phyloP scores from a whole-genome alignment of 331 rosid species.

The Dryas integrifolia region DNA sequence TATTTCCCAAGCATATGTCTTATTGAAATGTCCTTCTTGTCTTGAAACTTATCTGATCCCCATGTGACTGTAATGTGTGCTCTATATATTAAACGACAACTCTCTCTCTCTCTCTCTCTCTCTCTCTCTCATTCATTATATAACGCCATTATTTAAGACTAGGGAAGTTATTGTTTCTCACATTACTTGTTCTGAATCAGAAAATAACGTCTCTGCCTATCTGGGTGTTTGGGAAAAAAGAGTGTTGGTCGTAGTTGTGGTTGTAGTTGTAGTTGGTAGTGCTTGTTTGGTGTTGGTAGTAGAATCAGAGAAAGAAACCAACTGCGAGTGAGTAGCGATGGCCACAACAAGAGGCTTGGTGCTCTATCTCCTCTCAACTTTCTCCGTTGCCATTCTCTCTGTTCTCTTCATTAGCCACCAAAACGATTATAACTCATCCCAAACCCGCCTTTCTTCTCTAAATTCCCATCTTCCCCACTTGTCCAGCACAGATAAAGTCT shows the following conservation, averaged over 20 bases:
- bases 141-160: no score
- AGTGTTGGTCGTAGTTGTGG: no score
- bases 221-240: background rate
- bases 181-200: no score
- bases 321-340: constrained; percentile 17
- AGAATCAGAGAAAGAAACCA: background rate
- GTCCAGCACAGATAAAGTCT: constrained; percentile 32
- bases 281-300: background rate
- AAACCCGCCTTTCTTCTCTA: constrained; percentile 17
- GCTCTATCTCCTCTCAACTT: constrained; percentile 51
- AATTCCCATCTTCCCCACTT: constrained; percentile 16
- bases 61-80: background rate
- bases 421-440: constrained; percentile 1
- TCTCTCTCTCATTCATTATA: no score
- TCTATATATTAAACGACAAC: background rate
- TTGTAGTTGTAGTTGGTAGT: no score
- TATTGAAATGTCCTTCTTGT: no score
- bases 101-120: background rate
- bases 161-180: no score
- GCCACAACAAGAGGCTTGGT: constrained; percentile 52
- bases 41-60: background rate
- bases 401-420: constrained; percentile 34
- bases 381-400: constrained; percentile 51
- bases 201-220: background rate
- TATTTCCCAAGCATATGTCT: no score